Base-by-base conservation (phyloP, 257 asterid species). In the Gardenia jasminoides region DNA sequence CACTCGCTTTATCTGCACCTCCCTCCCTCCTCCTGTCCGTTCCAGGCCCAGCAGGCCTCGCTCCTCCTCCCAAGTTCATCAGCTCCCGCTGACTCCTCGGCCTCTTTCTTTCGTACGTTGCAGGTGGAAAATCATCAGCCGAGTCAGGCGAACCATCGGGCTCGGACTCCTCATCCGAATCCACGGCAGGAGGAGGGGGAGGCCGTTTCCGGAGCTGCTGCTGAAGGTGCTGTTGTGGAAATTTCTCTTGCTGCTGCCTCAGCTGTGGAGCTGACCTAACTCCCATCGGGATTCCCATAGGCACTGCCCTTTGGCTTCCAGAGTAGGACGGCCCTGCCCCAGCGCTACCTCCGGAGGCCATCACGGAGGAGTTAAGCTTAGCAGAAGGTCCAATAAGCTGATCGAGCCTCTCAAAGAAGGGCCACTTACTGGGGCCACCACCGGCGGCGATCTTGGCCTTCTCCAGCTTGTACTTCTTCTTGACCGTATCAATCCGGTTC, bases 391-490 rank as follows among this genome's bases (percentile, higher is more conserved):
- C 97, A 58, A 92, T 90, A 88, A 94, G 83, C 77, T 79, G 82
- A 72, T 91, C 96, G 10, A 94, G 91, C 82, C 79, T 87, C 43
- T 86, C 83, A 44, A 68, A 94, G 46, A 92, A 91, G 4, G 90
- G 89, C 98, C 98, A 94, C 82, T 75, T 90, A 72, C 94, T 90
- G 1, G 92, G 90, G 0, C 89, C 93, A 64, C 86, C 90, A 9
- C 88, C 88, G 8, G 93, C 65, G 12, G 84, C 83, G 79, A 93
- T 90, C 97, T 87, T 91, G 50, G 93, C 89, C 86, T 92, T 94
- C 93, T 94, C 98, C 43, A 74, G 74, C 89, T 94, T 94, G 76
- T 89, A 94, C 88, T 92, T 94, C 91, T 94, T 94, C 87, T 94
- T 94, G 5, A 92, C 96, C 17, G 98, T 94, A 76, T 94, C 98